These are phyloP conservation scores for Lactarius sanguifluus DNA, from an alignment of 768 basidiomycete genomes.

Conservation along the genomic window DNA sequence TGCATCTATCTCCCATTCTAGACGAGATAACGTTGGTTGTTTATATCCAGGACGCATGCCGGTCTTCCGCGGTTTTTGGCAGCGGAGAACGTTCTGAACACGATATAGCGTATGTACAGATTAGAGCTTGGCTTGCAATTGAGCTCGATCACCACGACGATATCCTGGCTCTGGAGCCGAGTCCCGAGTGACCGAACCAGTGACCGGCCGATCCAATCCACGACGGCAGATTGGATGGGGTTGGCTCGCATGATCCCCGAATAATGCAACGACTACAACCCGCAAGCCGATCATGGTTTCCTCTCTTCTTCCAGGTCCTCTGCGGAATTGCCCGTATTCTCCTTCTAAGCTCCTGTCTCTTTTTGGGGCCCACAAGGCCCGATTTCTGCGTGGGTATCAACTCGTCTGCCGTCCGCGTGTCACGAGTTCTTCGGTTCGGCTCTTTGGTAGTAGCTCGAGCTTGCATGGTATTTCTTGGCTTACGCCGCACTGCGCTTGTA, in stretches of 20 bases:
- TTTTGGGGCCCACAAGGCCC: slow-evolving; percentile 1
- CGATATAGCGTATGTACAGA: background rate
- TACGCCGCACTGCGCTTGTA: background rate
- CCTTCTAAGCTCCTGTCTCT: background rate
- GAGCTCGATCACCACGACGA: background rate
- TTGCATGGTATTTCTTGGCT: background rate
- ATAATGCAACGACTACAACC: background rate
- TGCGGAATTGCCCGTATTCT: background rate
- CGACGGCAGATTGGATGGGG: background rate
- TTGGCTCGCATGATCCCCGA: background rate
- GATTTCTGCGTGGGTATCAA: slow-evolving; percentile 10
- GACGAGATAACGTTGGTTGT: background rate
- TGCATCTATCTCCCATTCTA: background rate
- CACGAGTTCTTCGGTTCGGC: background rate
- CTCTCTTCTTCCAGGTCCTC: slow-evolving; percentile 19
- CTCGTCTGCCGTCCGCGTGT: background rate
- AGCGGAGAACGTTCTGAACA: background rate
- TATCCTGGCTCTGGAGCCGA: background rate
- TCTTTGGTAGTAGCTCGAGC: background rate
- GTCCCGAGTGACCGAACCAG: slow-evolving; percentile 1
- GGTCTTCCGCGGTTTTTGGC: no score
- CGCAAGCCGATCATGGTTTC: slow-evolving; percentile 19
- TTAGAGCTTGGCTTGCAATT: background rate
- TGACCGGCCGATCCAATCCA: background rate
- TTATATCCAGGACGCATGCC: background rate